These are phyloP conservation scores for Colletotrichum horii DNA, from an alignment of 2,329 filamentous ascomycete genomes.

Conservation along the genomic window DNA sequence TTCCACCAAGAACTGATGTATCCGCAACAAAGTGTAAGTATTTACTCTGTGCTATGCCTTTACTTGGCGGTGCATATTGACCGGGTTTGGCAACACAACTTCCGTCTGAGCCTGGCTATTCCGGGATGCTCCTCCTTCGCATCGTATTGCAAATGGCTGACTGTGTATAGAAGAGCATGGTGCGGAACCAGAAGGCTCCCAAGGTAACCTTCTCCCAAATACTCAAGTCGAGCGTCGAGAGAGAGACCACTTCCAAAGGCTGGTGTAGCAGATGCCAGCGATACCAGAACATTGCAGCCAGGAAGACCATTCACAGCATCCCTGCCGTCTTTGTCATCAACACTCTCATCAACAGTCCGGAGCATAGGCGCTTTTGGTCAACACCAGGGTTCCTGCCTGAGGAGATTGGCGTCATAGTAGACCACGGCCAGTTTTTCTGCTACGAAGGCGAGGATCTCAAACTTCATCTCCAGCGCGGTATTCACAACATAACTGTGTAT, in stretches of 20 bases:
- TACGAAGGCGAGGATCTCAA: constrained; percentile 92
- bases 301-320: constrained; percentile 82
- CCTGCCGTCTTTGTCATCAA: constrained; percentile 91
- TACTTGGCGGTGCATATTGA: neutral
- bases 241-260: constrained; percentile 85
- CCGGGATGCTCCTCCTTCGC: neutral
- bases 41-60: neutral
- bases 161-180: constrained; percentile 47
- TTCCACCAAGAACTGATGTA: constrained; percentile 89
- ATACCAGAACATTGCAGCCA: constrained; percentile 86
- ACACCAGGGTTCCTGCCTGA: constrained; percentile 90
- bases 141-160: constrained; percentile 20
- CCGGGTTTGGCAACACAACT: neutral
- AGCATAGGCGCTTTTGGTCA: constrained; percentile 84
- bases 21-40: constrained; percentile 34
- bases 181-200: constrained; percentile 54
- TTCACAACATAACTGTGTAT: constrained; percentile 85
- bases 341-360: constrained; percentile 73
- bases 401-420: constrained; percentile 90
- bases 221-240: constrained; percentile 89
- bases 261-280: constrained; percentile 93
- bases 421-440: constrained; percentile 91
- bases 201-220: constrained; percentile 83
- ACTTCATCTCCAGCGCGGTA: constrained; percentile 77
- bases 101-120: neutral